phyloP scores from a whole-genome alignment of 345 rosid species.

The Pseudoturritis turrita region DNA sequence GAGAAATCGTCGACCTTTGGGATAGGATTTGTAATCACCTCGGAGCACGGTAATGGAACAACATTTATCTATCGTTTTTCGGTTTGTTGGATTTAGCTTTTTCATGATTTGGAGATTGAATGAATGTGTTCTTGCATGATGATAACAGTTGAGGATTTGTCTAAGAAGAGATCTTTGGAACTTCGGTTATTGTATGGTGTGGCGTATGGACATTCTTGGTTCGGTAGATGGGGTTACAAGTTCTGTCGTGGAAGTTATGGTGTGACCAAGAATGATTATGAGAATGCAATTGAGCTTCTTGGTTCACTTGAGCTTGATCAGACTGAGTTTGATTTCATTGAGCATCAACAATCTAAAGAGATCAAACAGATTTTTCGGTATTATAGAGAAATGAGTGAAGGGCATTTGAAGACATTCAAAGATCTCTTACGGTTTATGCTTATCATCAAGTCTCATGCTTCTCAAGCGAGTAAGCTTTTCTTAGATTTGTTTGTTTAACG shows the following conservation, averaged over 20 bases:
- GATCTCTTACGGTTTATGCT: conserved; percentile 76
- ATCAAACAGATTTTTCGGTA: conserved; percentile 42
- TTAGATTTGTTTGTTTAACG: too few relatives aligned
- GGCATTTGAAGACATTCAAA: conserved; percentile 47
- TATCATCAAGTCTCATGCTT: conserved; percentile 44
- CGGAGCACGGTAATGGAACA: conserved; percentile 46
- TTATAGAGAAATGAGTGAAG: conserved; percentile 62
- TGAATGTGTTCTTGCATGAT: conserved; percentile 38
- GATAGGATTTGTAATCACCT: conserved; percentile 60
- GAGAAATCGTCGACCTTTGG: conserved; percentile 84
- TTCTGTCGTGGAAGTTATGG: conserved; percentile 79
- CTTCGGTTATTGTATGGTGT: conserved; percentile 73
- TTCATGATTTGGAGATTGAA: conserved; percentile 5
- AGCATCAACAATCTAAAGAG: conserved; percentile 25
- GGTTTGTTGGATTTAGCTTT: background rate
- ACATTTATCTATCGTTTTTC: background rate
- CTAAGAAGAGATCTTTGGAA: conserved; percentile 69
- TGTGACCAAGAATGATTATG: conserved; percentile 54
- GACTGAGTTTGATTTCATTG: conserved; percentile 41
- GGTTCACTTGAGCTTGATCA: conserved; percentile 53
- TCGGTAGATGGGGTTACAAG: conserved; percentile 86
- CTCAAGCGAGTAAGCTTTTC: conserved; percentile 34
- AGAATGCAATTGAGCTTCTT: conserved; percentile 57
- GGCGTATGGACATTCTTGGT: conserved; percentile 85
- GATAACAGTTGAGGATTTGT: conserved; percentile 63